Evolutionary conservation across 371 early-diverging fungal species (phyloP).

Genomic region (Actinomucor elegans): DNA sequence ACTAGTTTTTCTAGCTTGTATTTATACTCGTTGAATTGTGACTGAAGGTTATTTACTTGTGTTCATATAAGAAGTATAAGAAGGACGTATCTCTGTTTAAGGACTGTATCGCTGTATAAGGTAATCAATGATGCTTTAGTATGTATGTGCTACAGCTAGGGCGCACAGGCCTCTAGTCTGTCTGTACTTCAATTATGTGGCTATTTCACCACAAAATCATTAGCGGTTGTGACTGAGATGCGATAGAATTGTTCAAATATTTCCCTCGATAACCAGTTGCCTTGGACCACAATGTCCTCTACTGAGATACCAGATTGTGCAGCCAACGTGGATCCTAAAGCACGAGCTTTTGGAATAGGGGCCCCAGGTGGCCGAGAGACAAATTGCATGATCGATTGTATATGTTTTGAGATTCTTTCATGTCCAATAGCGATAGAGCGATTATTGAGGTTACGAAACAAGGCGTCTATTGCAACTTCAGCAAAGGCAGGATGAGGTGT

Average conservation of each 20-base stretch:
- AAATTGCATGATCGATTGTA: background rate
- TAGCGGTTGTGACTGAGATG: slow-evolving; percentile 31
- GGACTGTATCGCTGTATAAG: too few species aligned
- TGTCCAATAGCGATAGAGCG: background rate
- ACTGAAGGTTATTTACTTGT: too few species aligned
- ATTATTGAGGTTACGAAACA: slow-evolving; percentile 10
- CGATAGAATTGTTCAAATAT: too few species aligned
- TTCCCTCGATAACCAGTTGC: slow-evolving; percentile 13
- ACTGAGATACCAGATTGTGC: slow-evolving; percentile 13
- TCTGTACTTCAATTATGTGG: too few species aligned
- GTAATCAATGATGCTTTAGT: too few species aligned
- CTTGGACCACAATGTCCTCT: slow-evolving; percentile 25
- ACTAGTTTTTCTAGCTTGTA: too few species aligned
- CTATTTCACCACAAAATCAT: slow-evolving; percentile 17
- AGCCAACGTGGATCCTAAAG: slow-evolving; percentile 20
- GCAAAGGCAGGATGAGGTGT: slow-evolving; percentile 13
- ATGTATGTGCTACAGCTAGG: too few species aligned
- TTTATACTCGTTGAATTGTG: too few species aligned
- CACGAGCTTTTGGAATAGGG: slow-evolving; percentile 15
- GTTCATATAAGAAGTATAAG: too few species aligned
- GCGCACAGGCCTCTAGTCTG: too few species aligned
- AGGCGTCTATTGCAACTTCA: slow-evolving; percentile 1
- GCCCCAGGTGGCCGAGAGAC: background rate
- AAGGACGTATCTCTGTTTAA: too few species aligned
- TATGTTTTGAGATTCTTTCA: slow-evolving; percentile 6